Base-by-base conservation (phyloP, 129 eudicot species). In the Arctium minus region DNA sequence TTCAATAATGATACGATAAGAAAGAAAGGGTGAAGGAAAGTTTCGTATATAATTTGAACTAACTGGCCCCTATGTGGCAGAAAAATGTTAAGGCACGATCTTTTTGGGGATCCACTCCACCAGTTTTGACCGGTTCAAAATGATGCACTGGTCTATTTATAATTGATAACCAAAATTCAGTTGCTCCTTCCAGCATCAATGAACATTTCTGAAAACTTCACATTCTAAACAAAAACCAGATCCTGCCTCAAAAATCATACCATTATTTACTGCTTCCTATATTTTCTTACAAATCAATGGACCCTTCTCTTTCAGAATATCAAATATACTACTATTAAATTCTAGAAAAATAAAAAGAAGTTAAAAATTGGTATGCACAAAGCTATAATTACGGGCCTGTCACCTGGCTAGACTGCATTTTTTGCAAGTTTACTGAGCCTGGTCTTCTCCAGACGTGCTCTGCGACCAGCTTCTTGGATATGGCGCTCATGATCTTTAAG, bases 401-500 rank as follows among this genome's bases (percentile, higher is more conserved):
- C 82, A 88, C 72, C 85, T 87, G 75, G 73, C 37, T 85, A 83
- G 29, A 82, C 76, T 27, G 84, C 75, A 82, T 85, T 91, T 75
- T 76, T 80, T 9, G 64, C 75, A 83, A 78, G 83, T 82, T 74
- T 85, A 76, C 78, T 80, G 18, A 46, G 82, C 88, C 92, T 88
- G 1, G 85, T 48, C 87, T 77, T 94, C 74, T 91, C 94, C 12
- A 89, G 71, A 81, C 97, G 88, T 17, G 95, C 84, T 68, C 94
- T 89, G 74, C 98, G 89, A 77, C 93, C 92, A 38, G 91, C 97
- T 86, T 92, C 97, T 80, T 91, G 97, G 31, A 95, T 89, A 74
- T 87, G 91, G 1, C 92, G 97, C 35, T 95, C 98, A 33, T 90
- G 98, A 44, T 95, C 98, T 85, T 88, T 92, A 38, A 95, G 93